These are phyloP conservation scores for Staphylotrichum longicolle DNA, from an alignment of 495 filamentous ascomycete species.

Conservation along the genomic window DNA sequence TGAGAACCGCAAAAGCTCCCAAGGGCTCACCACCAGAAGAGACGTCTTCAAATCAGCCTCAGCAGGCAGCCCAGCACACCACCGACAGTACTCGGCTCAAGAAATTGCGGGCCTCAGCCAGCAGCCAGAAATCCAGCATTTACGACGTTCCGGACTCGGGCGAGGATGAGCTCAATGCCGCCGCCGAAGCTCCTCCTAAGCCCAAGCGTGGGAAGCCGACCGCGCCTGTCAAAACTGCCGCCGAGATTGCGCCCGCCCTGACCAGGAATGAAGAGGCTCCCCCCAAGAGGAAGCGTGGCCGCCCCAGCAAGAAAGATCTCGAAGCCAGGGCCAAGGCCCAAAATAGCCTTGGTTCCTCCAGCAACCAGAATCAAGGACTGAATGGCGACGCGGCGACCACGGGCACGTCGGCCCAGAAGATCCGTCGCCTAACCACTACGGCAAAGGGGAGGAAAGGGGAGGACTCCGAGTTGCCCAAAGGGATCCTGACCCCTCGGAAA, in stretches of 20 bases:
- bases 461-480: constrained; percentile 32
- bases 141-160: constrained; percentile 46
- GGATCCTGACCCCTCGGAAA: constrained; percentile 44
- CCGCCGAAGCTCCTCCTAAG: not conserved
- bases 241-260: not conserved
- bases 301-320: constrained; percentile 17
- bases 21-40: constrained; percentile 17
- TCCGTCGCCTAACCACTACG: constrained; percentile 5
- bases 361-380: not conserved
- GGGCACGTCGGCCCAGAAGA: not conserved
- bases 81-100: constrained; percentile 14
- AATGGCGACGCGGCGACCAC: not conserved
- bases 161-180: constrained; percentile 34
- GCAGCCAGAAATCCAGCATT: constrained; percentile 22
- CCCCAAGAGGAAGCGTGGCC: constrained; percentile 28
- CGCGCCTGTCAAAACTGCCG: not conserved
- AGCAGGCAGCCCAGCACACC: constrained; percentile 4
- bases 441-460: constrained; percentile 4
- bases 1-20: not conserved
- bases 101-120: constrained; percentile 9
- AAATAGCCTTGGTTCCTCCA: not conserved
- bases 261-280: constrained; percentile 9
- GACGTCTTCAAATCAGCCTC: constrained; percentile 16
- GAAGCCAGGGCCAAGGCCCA: constrained; percentile 13
- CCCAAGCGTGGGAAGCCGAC: not conserved